Percentiles rank a stretch among this genome's conserved stretches.
Conservation (phyloP, 495 filamentous ascomycete species). For the Penicillium argentinense region DNA sequence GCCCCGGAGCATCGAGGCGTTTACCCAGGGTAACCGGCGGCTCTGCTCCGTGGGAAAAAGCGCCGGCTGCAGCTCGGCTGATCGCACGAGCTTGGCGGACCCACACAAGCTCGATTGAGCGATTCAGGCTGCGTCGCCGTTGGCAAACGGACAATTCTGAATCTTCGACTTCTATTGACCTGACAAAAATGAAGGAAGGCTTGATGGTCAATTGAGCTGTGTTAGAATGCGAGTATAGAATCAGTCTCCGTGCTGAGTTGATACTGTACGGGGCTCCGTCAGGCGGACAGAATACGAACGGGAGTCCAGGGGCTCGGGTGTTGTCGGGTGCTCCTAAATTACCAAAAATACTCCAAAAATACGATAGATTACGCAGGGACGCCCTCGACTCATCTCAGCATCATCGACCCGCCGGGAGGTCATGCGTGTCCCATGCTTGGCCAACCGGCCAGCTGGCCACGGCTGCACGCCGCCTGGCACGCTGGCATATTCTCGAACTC, state of each 20-base stretch:
- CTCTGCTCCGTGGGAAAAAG: conserved; percentile 22
- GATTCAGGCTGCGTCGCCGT: conserved; percentile 17
- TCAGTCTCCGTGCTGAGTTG: no score
- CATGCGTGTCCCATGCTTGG: conserved; percentile 17
- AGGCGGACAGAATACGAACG: no score
- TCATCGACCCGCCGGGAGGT: conserved; percentile 29
- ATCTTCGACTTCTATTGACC: no score
- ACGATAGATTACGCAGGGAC: not conserved
- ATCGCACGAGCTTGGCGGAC: conserved; percentile 31
- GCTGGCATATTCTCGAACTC: no score
- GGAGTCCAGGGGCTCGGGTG: conserved; percentile 13
- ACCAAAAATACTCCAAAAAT: not conserved
- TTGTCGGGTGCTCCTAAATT: conserved; percentile 20
- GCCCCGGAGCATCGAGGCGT: not conserved
- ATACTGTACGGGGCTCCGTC: no score
- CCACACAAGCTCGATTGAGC: conserved; percentile 31
- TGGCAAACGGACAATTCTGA: conserved; percentile 8
- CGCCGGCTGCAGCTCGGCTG: conserved; percentile 23
- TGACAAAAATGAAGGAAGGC: no score
- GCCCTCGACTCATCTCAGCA: conserved; percentile 19
- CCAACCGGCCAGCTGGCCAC: conserved; percentile 15
- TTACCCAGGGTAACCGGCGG: conserved; percentile 9
- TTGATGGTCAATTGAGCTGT: no score
- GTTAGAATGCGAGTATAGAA: no score
- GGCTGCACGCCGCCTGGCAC: no score